Percentiles rank a stretch among this genome's conserved stretches.
Evolutionary conservation across 805 yeast species (phyloP).

Genomic region (Saccharomyces paradoxus): DNA sequence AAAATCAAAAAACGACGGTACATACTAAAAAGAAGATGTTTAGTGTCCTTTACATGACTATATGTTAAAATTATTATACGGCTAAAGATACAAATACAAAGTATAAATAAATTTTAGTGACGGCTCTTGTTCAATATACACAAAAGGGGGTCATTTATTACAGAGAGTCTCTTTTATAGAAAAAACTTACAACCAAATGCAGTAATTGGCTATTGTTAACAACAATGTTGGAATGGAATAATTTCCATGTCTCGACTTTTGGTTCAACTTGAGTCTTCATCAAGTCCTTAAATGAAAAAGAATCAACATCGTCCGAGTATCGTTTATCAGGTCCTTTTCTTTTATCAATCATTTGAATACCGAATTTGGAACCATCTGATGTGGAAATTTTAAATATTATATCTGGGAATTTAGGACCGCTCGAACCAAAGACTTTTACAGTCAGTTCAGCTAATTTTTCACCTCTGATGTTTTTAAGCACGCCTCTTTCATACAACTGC

Average conservation of each 20-base stretch:
- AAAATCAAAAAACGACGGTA: neutral
- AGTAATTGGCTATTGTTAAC: slow-evolving; percentile 64
- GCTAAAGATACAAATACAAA: neutral
- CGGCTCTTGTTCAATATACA: neutral
- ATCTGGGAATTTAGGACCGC: slow-evolving; percentile 50
- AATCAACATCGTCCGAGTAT: slow-evolving; percentile 31
- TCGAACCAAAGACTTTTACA: slow-evolving; percentile 33
- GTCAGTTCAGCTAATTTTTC: slow-evolving; percentile 34
- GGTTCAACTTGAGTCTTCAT: slow-evolving; percentile 66
- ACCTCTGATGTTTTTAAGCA: slow-evolving; percentile 54
- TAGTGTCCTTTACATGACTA: slow-evolving; percentile 7
- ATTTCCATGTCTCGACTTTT: slow-evolving; percentile 40
- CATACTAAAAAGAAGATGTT: neutral
- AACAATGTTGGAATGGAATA: slow-evolving; percentile 61
- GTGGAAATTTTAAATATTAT: slow-evolving; percentile 68
- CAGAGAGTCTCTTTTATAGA: slow-evolving; percentile 27
- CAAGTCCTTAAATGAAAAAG: slow-evolving; percentile 62
- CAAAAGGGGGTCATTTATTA: neutral
- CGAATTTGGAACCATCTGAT: slow-evolving; percentile 60
- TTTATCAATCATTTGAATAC: slow-evolving; percentile 45
- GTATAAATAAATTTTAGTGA: neutral
- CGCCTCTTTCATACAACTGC: slow-evolving; percentile 63
- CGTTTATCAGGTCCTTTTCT: slow-evolving; percentile 23
- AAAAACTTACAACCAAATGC: slow-evolving; percentile 64
- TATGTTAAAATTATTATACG: neutral